phyloP scores from a whole-genome alignment of 2,329 filamentous ascomycete species.

The Alternaria triticina region DNA sequence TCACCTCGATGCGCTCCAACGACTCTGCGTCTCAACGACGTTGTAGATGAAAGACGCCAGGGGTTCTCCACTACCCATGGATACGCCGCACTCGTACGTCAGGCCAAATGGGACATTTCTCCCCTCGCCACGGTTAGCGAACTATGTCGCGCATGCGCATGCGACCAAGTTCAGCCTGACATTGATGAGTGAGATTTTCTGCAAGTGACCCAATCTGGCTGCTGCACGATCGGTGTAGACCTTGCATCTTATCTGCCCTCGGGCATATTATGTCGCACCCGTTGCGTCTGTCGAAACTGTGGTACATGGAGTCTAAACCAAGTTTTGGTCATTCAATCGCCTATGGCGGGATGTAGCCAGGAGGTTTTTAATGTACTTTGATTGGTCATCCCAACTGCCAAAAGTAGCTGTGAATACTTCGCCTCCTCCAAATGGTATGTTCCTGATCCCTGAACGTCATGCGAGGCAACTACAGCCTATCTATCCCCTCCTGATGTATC shows the following conservation, averaged over 20 bases:
- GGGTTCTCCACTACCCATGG: neutral
- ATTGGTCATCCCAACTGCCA: neutral
- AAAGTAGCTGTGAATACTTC: neutral
- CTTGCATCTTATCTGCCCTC: neutral
- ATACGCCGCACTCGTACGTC: neutral
- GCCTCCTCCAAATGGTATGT: neutral
- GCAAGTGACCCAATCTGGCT: conserved; percentile 2
- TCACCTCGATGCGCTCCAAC: neutral
- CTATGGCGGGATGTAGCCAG: neutral
- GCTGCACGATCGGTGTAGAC: neutral
- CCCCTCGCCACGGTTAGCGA: conserved; percentile 3
- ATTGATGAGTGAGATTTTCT: conserved; percentile 3
- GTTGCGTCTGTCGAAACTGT: neutral
- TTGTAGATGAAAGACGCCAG: neutral
- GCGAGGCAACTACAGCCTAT: neutral
- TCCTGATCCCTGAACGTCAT: neutral
- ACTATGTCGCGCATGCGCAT: conserved; percentile 13
- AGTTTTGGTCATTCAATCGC: neutral
- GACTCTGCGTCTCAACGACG: neutral
- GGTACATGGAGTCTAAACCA: neutral
- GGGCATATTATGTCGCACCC: neutral
- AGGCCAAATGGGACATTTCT: neutral
- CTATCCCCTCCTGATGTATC: neutral
- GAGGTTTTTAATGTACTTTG: neutral
- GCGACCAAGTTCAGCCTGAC: conserved; percentile 6